phyloP scores from a whole-genome alignment of 805 yeast species.

The Candida anglica region DNA sequence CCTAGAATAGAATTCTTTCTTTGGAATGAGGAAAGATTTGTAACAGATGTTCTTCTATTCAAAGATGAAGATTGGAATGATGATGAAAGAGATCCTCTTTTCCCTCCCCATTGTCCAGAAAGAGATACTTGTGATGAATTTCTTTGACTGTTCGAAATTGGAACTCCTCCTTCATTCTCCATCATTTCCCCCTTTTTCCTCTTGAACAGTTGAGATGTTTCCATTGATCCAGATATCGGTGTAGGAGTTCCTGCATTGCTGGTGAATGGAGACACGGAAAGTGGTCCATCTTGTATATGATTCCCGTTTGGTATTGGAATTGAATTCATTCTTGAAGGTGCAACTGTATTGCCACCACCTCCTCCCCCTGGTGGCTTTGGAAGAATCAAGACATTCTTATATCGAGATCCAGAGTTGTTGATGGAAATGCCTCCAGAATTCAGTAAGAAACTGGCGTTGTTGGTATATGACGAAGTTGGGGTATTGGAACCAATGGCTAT shows the following conservation, averaged over 20 bases:
- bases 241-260: slow-evolving; percentile 6
- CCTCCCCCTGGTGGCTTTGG: slow-evolving; percentile 29
- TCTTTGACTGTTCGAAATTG: slow-evolving; percentile 18
- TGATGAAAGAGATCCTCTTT: slow-evolving; percentile 10
- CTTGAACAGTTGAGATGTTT: slow-evolving; percentile 34
- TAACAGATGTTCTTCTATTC: slow-evolving; percentile 13
- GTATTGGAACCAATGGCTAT: slow-evolving; percentile 4
- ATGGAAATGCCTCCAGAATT: neutral
- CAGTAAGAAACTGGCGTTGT: neutral
- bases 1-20: slow-evolving; percentile 9
- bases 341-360: slow-evolving; percentile 2
- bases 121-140: slow-evolving; percentile 12
- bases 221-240: too few relatives aligned
- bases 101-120: slow-evolving; percentile 9
- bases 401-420: slow-evolving; percentile 20
- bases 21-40: slow-evolving; percentile 8
- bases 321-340: slow-evolving; percentile 14
- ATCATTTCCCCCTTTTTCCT: slow-evolving; percentile 40
- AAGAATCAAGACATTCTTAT: slow-evolving; percentile 36
- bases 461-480: too few relatives aligned
- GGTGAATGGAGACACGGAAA: slow-evolving; percentile 5
- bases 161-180: slow-evolving; percentile 11
- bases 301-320: slow-evolving; percentile 25
- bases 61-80: slow-evolving; percentile 13
- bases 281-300: slow-evolving; percentile 1